Percentiles rank a stretch among this genome's conserved stretches.
Evolutionary conservation across 2,329 filamentous ascomycete genomes (phyloP).

Genomic region (Torrubiella hemipterigena): DNA sequence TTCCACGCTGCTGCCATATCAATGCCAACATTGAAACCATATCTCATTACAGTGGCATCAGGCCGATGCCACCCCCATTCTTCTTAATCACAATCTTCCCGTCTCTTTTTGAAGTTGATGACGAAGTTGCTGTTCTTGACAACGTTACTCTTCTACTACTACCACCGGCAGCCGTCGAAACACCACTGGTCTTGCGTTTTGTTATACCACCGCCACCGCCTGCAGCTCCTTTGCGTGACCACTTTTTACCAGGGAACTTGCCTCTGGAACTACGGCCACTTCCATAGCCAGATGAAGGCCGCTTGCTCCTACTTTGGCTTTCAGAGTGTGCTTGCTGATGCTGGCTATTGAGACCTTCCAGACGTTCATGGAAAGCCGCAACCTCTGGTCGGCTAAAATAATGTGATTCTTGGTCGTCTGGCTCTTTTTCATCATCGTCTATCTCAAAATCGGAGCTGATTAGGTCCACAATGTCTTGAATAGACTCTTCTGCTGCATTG

Average conservation of each 20-base stretch:
- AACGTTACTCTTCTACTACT: conserved; percentile 17
- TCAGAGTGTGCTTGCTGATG: conserved; percentile 3
- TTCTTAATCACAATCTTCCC: conserved; percentile 18
- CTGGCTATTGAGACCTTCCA: conserved; percentile 17
- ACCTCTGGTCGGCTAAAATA: conserved; percentile 30
- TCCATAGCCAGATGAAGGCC: conserved; percentile 12
- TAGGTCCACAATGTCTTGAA: conserved; percentile 40
- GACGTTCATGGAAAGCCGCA: conserved; percentile 20
- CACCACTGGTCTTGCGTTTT: conserved; percentile 17
- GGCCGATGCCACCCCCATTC: conserved; percentile 20
- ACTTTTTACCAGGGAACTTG: conserved; percentile 17
- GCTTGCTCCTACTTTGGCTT: conserved; percentile 13
- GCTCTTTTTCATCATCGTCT: conserved; percentile 16
- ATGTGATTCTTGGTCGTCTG: conserved; percentile 28
- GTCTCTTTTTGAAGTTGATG: conserved; percentile 13
- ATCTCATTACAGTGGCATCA: conserved; percentile 23
- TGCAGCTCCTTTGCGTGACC: conserved; percentile 15
- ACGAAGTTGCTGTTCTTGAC: conserved; percentile 11
- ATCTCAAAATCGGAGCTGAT: conserved; percentile 32
- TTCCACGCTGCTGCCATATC: neutral
- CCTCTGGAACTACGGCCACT: too few species aligned
- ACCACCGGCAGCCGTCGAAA: too few species aligned
- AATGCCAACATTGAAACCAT: neutral
- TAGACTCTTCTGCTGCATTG: conserved; percentile 7
- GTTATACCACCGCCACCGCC: conserved; percentile 12